phyloP scores from a whole-genome alignment of 345 rosid genomes.

The Syzygium aqueum region DNA sequence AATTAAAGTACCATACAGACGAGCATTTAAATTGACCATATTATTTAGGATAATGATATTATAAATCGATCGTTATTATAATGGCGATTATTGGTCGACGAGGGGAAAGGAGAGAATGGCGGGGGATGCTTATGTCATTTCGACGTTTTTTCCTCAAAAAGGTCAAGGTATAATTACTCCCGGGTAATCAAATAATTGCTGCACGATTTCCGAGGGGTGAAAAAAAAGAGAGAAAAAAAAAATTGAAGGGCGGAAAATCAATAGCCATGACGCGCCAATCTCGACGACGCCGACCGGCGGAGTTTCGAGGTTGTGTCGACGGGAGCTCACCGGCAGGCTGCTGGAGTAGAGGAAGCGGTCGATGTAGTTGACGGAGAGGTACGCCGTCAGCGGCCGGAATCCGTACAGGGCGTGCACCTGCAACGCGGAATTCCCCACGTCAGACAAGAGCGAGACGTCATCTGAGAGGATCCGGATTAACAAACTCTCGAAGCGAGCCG shows the following conservation, averaged over 20 bases:
- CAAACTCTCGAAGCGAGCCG: neutral
- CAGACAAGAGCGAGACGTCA: constrained; percentile 4
- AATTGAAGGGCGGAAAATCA: neutral
- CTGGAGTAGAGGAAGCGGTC: constrained; percentile 80
- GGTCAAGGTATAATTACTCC: constrained; percentile 23
- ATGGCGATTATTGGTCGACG: neutral
- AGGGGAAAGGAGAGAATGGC: neutral
- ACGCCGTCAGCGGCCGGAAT: constrained; percentile 90
- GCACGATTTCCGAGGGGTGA: neutral
- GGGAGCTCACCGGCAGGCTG: constrained; percentile 57
- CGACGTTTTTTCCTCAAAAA: constrained; percentile 7
- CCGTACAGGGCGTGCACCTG: constrained; percentile 67
- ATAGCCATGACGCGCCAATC: neutral
- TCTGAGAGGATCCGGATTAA: neutral
- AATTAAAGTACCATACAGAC: neutral
- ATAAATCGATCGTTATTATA: neutral
- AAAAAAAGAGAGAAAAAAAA: neutral
- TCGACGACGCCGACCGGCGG: neutral
- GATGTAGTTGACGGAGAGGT: constrained; percentile 90
- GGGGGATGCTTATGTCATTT: neutral
- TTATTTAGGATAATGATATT: neutral
- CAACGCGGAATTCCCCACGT: neutral
- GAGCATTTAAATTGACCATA: neutral
- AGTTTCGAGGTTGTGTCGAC: neutral
- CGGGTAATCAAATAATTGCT: constrained; percentile 8